phyloP scores from a whole-genome alignment of 345 rosid species.

The Odontarrhena argentea region DNA sequence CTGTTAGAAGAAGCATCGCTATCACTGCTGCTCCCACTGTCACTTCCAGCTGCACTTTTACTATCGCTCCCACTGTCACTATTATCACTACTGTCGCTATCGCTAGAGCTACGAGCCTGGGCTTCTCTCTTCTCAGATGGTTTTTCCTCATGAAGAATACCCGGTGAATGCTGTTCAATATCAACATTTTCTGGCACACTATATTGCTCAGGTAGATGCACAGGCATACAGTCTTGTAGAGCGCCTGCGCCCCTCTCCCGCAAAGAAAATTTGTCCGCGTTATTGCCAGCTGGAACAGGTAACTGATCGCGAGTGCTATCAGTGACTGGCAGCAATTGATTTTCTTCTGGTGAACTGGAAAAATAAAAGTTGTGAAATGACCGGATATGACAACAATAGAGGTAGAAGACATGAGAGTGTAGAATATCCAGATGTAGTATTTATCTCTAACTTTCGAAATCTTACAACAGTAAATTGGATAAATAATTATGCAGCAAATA shows the following conservation, averaged over 20 bases:
- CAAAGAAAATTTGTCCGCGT: slow-evolving; percentile 47
- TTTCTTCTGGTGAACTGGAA: slow-evolving; percentile 78
- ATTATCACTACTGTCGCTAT: slow-evolving; percentile 76
- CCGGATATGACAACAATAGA: slow-evolving; percentile 20
- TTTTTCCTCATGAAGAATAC: slow-evolving; percentile 62
- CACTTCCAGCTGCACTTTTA: slow-evolving; percentile 63
- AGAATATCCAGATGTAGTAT: slow-evolving; percentile 11
- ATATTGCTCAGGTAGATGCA: slow-evolving; percentile 43
- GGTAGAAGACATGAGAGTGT: slow-evolving; percentile 10
- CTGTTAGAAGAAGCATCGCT: slow-evolving; percentile 87
- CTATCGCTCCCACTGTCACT: slow-evolving; percentile 68
- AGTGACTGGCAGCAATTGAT: slow-evolving; percentile 46
- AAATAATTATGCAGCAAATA: slow-evolving; percentile 1
- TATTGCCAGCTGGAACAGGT: slow-evolving; percentile 49
- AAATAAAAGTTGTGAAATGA: slow-evolving; percentile 22
- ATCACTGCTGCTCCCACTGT: slow-evolving; percentile 91
- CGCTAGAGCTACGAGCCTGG: slow-evolving; percentile 75
- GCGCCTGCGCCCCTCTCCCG: slow-evolving; percentile 45
- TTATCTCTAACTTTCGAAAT: slow-evolving; percentile 24
- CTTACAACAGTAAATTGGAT: slow-evolving; percentile 11
- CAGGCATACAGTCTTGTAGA: slow-evolving; percentile 44
- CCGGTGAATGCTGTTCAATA: slow-evolving; percentile 60
- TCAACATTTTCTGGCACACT: slow-evolving; percentile 49
- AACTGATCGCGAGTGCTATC: slow-evolving; percentile 50
- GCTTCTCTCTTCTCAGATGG: slow-evolving; percentile 66